A percentile compares a stretch with the other conserved stretches of the same genome.
These are phyloP conservation scores for Diophrys appendiculata DNA, from an alignment of 73 alveolate genomes.

Conservation along the genomic window DNA sequence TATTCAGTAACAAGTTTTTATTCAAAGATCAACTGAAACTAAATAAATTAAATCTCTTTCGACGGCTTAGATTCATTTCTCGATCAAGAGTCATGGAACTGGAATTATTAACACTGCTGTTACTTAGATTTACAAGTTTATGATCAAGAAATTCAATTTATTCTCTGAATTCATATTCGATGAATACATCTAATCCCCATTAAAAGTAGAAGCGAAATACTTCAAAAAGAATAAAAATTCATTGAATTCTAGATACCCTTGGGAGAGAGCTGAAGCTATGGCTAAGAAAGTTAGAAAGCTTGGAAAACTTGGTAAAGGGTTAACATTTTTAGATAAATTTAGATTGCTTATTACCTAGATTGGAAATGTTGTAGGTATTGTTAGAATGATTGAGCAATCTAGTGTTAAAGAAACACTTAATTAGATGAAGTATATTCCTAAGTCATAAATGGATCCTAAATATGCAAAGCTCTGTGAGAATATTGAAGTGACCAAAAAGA, in stretches of 20 bases:
- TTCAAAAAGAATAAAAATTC: constrained; percentile 89
- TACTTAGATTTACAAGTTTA: constrained; percentile 89
- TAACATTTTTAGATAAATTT: constrained; percentile 80
- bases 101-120: constrained; percentile 94
- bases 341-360: constrained; percentile 92
- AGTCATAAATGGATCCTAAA: constrained; percentile 58
- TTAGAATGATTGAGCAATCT: constrained; percentile 93
- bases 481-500: constrained; percentile 6
- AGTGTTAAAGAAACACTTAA: constrained; percentile 89
- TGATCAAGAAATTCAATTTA: constrained; percentile 78
- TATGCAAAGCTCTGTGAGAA: constrained; percentile 39
- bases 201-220: constrained; percentile 88
- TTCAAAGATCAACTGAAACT: constrained; percentile 87
- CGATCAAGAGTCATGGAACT: constrained; percentile 96
- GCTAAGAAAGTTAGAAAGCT: constrained; percentile 83
- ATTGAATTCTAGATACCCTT: constrained; percentile 87
- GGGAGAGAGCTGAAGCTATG: constrained; percentile 84
- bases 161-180: constrained; percentile 88
- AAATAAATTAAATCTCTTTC: constrained; percentile 84
- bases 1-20: constrained; percentile 91
- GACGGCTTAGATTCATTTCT: constrained; percentile 81
- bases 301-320: constrained; percentile 83
- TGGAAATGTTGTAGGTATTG: constrained; percentile 96
- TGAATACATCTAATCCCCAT: constrained; percentile 87
- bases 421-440: constrained; percentile 83